Evolutionary conservation across 768 basidiomycete genomes (phyloP), one percentile per base, ranked within the genome.

Genomic region (Phlebiopsis gigantea): DNA sequence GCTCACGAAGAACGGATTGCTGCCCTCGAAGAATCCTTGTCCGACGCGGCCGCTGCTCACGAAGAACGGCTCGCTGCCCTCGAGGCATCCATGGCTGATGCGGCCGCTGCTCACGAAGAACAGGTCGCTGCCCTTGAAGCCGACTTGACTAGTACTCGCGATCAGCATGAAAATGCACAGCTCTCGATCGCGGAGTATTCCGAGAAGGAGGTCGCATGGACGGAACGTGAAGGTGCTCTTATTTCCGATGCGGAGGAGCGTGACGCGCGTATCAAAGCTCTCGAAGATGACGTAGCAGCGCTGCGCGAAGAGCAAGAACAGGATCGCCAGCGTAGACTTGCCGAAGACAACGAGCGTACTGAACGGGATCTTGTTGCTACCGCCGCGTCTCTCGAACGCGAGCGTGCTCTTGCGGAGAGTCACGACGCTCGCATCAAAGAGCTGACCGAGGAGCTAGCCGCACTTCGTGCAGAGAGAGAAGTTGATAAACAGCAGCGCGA

Each of bases 401-500:
- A 65, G 43, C 73, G 68, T 5, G 47, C 60, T 45, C 55, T 65
- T 31, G 64, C 28, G 24, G 57, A 69, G 56, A 79, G 81, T 46
- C 77, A 80, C 57, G 77, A 82, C 30, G 74, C 75, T 17, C 79
- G 82, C 12, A 83, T 88, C 30, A 70, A 69, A 26, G 78, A 78
- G 7, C 72, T 90, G 41, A 85, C 89, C 62, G 81, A 82, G 4
- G 85, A 91, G 60, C 72, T 90, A 5, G 74, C 76, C 5, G 74
- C 72, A 8, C 72, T 82, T 5, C 80, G 81, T 21, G 75, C 68
- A 12, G 59, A 56, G 31, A 21, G 31, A 2, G 55, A 85, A 48
- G 72, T 74, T 43, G 90, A 89, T 65, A 78, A 76, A 53, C 76
- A 81, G 57, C 72, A 79, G 56, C 75, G 83, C 19, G 63, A 73